phyloP scores from a whole-genome alignment of 2,329 filamentous ascomycete species.

The Apiospora pterosperma region DNA sequence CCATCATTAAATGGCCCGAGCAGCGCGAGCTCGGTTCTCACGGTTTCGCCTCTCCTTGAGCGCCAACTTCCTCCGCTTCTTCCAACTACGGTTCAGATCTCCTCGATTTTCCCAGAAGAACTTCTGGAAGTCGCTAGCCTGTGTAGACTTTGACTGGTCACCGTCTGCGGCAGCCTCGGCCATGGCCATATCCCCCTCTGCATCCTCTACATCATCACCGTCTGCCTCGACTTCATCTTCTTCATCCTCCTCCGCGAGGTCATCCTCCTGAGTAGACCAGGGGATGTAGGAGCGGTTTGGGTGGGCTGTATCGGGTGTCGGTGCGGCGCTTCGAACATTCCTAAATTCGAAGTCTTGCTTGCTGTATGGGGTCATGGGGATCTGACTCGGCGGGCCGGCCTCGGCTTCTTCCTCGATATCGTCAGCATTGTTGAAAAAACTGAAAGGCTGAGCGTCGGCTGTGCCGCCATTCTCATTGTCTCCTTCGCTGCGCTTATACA shows the following conservation, averaged over 20 bases:
- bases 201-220: constrained; percentile 23
- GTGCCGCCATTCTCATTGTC: constrained; percentile 31
- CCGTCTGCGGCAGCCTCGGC: constrained; percentile 4
- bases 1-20: constrained; percentile 32
- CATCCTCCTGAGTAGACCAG: constrained; percentile 42
- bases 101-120: constrained; percentile 68
- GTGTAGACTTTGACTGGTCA: constrained; percentile 10
- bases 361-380: constrained; percentile 80
- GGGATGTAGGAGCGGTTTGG: constrained; percentile 62
- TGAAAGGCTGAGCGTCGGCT: constrained; percentile 61
- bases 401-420: constrained; percentile 25
- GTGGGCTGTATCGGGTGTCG: constrained; percentile 89
- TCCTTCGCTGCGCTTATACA: constrained; percentile 73
- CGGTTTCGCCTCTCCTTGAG: constrained; percentile 65
- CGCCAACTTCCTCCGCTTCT: constrained; percentile 58
- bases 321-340: constrained; percentile 79
- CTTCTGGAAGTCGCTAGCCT: constrained; percentile 54
- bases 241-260: constrained; percentile 43
- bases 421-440: constrained; percentile 66
- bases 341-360: constrained; percentile 74
- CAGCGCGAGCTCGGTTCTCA: constrained; percentile 57
- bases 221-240: constrained; percentile 28
- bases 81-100: constrained; percentile 64
- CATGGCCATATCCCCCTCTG: constrained; percentile 17
- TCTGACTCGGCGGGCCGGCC: constrained; percentile 24